phyloP scores from a whole-genome alignment of 768 basidiomycete species.

The Inosperma sp. region DNA sequence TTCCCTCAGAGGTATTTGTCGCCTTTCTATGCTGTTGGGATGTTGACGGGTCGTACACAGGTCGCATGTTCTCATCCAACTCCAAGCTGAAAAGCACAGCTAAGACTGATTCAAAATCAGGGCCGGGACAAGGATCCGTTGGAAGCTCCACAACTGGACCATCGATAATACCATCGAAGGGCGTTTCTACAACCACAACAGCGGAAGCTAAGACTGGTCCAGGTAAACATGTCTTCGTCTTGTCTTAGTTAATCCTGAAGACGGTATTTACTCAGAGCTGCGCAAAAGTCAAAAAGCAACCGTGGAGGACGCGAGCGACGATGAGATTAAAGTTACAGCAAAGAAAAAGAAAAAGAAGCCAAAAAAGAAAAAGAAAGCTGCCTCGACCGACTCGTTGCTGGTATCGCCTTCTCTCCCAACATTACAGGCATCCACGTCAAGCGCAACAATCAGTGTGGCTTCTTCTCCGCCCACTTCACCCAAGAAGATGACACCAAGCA shows the following conservation, averaged over 20 bases:
- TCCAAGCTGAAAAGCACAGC: slow-evolving; percentile 36
- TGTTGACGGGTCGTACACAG: slow-evolving; percentile 35
- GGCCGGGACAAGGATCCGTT: no score
- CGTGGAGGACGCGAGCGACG: slow-evolving; percentile 72
- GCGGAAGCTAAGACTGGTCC: neutral
- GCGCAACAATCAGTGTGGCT: slow-evolving; percentile 1
- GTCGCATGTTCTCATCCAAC: slow-evolving; percentile 56
- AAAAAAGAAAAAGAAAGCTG: slow-evolving; percentile 62
- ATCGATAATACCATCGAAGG: no score
- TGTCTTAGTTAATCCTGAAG: neutral
- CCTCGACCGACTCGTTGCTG: slow-evolving; percentile 19
- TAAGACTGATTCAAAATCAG: slow-evolving; percentile 25
- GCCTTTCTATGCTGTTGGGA: neutral
- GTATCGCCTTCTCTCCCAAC: slow-evolving; percentile 20
- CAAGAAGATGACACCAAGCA: slow-evolving; percentile 14
- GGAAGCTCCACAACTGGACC: no score
- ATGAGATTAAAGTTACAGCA: slow-evolving; percentile 48
- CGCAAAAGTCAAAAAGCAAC: slow-evolving; percentile 44
- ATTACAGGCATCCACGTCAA: slow-evolving; percentile 11
- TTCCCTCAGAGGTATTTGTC: slow-evolving; percentile 57
- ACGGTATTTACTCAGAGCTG: slow-evolving; percentile 8
- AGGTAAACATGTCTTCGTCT: neutral
- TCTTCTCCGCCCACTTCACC: slow-evolving; percentile 20
- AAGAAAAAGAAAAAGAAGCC: slow-evolving; percentile 71
- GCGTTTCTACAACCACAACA: neutral